Conservation (phyloP, 352 stramenopile genomes). For the Globisporangium uncinulatum region DNA sequence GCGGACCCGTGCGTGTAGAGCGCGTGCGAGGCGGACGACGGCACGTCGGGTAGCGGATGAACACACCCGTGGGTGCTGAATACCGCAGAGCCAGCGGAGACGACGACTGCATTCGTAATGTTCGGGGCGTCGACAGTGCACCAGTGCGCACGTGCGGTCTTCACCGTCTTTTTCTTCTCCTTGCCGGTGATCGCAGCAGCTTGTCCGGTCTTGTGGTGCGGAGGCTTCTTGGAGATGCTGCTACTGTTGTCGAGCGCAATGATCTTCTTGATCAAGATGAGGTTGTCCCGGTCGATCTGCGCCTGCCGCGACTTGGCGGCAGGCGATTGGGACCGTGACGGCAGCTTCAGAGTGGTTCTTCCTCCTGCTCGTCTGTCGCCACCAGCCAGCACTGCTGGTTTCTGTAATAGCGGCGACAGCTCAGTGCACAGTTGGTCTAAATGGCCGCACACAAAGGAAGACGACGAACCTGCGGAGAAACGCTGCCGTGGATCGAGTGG, state of each 20-base stretch:
- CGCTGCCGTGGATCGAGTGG: conserved; percentile 29
- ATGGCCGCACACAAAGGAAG: too few species aligned
- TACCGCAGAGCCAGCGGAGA: conserved; percentile 1
- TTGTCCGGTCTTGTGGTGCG: not conserved
- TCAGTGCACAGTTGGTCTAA: too few species aligned
- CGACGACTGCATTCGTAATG: conserved; percentile 17
- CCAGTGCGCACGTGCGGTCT: too few species aligned
- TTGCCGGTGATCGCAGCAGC: not conserved
- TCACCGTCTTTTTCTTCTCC: not conserved
- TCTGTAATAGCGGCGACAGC: not conserved
- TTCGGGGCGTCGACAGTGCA: too few species aligned
- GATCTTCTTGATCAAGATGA: conserved; percentile 54
- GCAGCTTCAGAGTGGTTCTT: conserved; percentile 12
- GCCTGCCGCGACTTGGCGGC: conserved; percentile 41
- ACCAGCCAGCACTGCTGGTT: not conserved
- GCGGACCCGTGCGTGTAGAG: conserved; percentile 38
- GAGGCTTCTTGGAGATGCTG: not conserved
- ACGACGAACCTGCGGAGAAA: not conserved
- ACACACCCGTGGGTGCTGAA: not conserved
- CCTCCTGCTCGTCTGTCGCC: not conserved
- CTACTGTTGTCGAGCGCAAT: conserved; percentile 35
- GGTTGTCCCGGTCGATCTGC: conserved; percentile 52
- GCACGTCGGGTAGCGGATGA: conserved; percentile 18
- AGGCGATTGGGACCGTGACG: conserved; percentile 29
- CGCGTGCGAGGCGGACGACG: conserved; percentile 27